Percentiles rank a stretch among this genome's conserved stretches.
Evolutionary conservation across 1,284 basidiomycete species (phyloP).

Genomic region (Trichosporon coremiiforme): DNA sequence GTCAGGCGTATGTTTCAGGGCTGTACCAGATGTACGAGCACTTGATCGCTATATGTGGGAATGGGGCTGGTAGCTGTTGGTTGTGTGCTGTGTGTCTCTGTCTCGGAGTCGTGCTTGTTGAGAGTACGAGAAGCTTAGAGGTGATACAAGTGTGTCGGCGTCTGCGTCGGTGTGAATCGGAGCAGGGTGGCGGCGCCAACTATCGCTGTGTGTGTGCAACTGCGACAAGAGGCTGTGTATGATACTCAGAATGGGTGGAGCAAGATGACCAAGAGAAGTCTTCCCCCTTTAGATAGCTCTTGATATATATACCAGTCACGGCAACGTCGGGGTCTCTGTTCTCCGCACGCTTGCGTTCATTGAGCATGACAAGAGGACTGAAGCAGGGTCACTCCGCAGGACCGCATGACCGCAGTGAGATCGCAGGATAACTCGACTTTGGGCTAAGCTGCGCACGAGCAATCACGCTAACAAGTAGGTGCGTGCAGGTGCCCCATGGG

Average conservation of each 20-base stretch:
- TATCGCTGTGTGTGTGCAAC: too few species aligned
- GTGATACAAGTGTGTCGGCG: neutral
- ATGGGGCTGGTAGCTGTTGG: too few species aligned
- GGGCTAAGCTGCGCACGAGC: too few species aligned
- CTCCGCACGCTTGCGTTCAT: neutral
- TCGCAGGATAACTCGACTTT: neutral
- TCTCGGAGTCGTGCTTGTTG: neutral
- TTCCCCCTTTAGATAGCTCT: neutral
- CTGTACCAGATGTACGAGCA: neutral
- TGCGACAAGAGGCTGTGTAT: too few species aligned
- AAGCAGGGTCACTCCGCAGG: neutral
- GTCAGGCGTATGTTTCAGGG: neutral
- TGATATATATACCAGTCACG: neutral
- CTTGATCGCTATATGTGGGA: too few species aligned
- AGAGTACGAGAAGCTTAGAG: neutral
- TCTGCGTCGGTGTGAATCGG: neutral
- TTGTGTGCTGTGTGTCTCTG: neutral
- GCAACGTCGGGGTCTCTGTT: neutral
- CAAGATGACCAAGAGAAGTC: too few species aligned
- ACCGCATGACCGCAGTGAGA: neutral
- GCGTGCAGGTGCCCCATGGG: neutral
- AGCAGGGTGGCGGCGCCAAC: too few species aligned
- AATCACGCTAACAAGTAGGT: neutral
- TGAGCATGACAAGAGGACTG: neutral
- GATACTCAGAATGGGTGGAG: neutral